A percentile compares a stretch with the other conserved stretches of the same genome.
These are phyloP conservation scores for Ganoderma lucidum DNA, from an alignment of 1,284 basidiomycete species.

Conservation along the genomic window DNA sequence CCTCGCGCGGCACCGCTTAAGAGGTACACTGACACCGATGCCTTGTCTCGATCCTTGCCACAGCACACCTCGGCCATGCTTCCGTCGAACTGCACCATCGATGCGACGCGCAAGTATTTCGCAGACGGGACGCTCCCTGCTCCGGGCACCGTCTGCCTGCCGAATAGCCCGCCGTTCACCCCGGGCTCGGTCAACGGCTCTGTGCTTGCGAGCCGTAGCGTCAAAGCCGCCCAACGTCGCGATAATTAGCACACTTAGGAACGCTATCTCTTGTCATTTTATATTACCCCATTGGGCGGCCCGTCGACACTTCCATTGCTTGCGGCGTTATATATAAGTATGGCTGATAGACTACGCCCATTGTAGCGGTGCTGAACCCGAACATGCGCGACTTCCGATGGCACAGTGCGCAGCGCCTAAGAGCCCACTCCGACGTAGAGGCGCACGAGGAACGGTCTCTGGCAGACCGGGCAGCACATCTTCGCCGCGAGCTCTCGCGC, in stretches of 20 bases:
- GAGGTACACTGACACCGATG: not conserved
- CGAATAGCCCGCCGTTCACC: slow-evolving; percentile 34
- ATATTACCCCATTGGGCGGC: no score
- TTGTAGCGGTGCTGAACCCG: no score
- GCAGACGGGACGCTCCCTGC: slow-evolving; percentile 38
- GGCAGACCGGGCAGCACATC: slow-evolving; percentile 12
- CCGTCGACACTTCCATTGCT: no score
- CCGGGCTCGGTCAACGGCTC: not conserved
- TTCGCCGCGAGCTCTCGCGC: slow-evolving; percentile 1
- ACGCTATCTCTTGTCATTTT: no score
- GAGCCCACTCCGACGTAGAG: not conserved
- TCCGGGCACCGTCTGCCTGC: slow-evolving; percentile 35
- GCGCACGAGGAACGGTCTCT: slow-evolving; percentile 10
- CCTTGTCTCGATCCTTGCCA: not conserved
- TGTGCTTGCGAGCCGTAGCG: not conserved
- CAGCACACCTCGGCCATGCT: slow-evolving; percentile 34
- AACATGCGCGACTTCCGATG: not conserved
- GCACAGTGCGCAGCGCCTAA: not conserved
- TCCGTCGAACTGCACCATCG: slow-evolving; percentile 35
- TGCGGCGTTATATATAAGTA: no score
- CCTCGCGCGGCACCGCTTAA: not conserved
- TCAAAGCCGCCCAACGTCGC: not conserved
- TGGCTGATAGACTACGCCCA: no score
- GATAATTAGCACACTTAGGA: not conserved
- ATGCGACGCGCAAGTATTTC: slow-evolving; percentile 35